Percentiles rank a stretch among this genome's conserved stretches.
Evolutionary conservation across 2,329 filamentous ascomycete genomes (phyloP).

Genomic region (Aspergillus fumigatiaffinis): DNA sequence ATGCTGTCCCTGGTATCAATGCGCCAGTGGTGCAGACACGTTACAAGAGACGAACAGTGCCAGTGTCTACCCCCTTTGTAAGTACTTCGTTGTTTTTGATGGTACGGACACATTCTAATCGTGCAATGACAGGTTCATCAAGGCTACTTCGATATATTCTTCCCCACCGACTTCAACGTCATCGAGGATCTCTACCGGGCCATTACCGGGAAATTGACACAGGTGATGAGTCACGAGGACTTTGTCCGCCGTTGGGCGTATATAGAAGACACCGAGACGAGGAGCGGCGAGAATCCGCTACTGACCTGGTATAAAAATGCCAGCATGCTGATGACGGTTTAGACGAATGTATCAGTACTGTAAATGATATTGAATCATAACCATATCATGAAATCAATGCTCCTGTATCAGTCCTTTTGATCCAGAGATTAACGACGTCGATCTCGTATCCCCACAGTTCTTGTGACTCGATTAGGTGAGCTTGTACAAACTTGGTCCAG

Average conservation of each 20-base stretch:
- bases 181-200: slow-evolving; percentile 90
- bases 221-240: slow-evolving; percentile 80
- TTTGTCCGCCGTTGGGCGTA: slow-evolving; percentile 89
- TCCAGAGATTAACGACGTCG: background rate
- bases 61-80: slow-evolving; percentile 86
- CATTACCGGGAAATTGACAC: slow-evolving; percentile 86
- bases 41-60: slow-evolving; percentile 80
- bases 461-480: background rate
- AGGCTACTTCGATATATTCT: slow-evolving; percentile 98
- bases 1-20: slow-evolving; percentile 79
- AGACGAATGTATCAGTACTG: slow-evolving; percentile 7
- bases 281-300: slow-evolving; percentile 88
- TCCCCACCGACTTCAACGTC: slow-evolving; percentile 90
- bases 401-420: background rate
- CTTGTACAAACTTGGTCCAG: background rate
- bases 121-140: slow-evolving; percentile 70
- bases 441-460: background rate
- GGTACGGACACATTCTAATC: background rate
- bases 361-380: background rate
- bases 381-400: background rate
- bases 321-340: slow-evolving; percentile 84
- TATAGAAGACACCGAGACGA: slow-evolving; percentile 81
- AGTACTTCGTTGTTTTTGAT: slow-evolving; percentile 32
- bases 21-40: slow-evolving; percentile 95
- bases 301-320: slow-evolving; percentile 94